Conservation (phyloP, 345 rosid genomes). For the Luvunga scandens region DNA sequence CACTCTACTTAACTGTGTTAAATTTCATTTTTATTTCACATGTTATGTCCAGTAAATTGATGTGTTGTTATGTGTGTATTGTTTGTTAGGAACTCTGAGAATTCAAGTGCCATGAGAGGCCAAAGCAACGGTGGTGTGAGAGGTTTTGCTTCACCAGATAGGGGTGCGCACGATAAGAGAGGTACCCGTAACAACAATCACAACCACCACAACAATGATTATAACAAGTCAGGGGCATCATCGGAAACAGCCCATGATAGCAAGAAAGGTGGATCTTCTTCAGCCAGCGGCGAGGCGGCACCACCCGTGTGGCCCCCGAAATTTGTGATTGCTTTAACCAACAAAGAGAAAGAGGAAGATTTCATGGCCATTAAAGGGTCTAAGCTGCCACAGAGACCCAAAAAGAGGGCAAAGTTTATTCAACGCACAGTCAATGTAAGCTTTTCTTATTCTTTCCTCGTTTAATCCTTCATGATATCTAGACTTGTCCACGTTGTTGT, state of each 20-base stretch:
- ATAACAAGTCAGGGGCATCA: slow-evolving; percentile 45
- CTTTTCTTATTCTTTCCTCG: background rate
- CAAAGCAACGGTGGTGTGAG: slow-evolving; percentile 53
- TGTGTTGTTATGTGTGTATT: background rate
- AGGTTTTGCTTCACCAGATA: slow-evolving; percentile 50
- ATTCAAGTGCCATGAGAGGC: slow-evolving; percentile 60
- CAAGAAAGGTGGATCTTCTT: slow-evolving; percentile 68
- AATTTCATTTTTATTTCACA: slow-evolving; percentile 4
- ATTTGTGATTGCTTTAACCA: slow-evolving; percentile 67
- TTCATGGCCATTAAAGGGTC: slow-evolving; percentile 71
- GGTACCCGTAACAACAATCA: slow-evolving; percentile 16
- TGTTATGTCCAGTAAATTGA: slow-evolving; percentile 1
- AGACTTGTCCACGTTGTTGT: background rate
- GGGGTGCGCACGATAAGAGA: slow-evolving; percentile 52
- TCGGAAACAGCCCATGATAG: slow-evolving; percentile 61
- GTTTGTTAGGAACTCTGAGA: slow-evolving; percentile 54
- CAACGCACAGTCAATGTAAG: slow-evolving; percentile 80
- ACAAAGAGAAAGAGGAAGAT: slow-evolving; percentile 83
- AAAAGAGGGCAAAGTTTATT: slow-evolving; percentile 66
- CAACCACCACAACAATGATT: slow-evolving; percentile 23
- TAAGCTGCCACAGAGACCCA: slow-evolving; percentile 74
- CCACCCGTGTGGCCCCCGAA: slow-evolving; percentile 66
- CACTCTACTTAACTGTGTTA: slow-evolving; percentile 10
- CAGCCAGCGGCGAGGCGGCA: slow-evolving; percentile 60
- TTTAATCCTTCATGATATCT: background rate